Evolutionary conservation across 208 protist genomes (phyloP), one percentile per base, ranked within the genome.

Genomic region (Wallacemonas sp.): DNA sequence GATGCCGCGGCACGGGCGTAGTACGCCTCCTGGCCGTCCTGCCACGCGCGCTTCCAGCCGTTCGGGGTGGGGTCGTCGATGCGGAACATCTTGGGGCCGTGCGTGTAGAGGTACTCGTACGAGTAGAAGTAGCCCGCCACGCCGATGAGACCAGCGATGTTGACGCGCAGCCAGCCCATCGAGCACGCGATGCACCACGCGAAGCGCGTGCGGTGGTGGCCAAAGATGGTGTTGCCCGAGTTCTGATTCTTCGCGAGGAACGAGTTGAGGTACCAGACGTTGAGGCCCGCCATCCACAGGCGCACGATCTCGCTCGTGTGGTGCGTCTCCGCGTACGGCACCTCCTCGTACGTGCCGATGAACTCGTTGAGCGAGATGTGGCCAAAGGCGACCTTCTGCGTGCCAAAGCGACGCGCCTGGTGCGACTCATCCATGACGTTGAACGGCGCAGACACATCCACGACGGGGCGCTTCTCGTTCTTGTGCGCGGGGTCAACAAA

Each of bases 71-170:
- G 85, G 44, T 95, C 86, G 26, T 71, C 69, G 33, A 95, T 95
- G 47, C 76, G 77, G 46, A 95, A 91, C 2, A 62, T 47, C 68
- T 61, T 65, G 16, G 89, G 89, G 38, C 81, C 89, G 67, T 92
- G 73, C 19, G 89, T 95, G 73, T 95, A 95, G 43, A 95, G 80
- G 63, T 84, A 95, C 76, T 95, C 89, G 73, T 92, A 95, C n/a
- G 78, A 54, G 70, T 91, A 92, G 71, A 90, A 95, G 70, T 95
- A 92, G 1, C 89, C 89, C 11, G 74, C 84, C 11, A 74, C 80
- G 0, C 83, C 89, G 29, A 95, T 80, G 14, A 90, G 36, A 19
- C 80, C 76, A 4, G 89, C 89, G 8, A 92, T 72, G 65, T 90
- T 91, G 3, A 80, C 57, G 8, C 89, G 89, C 6, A 89, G 30